Evolutionary conservation across 306 rosid species (phyloP), one percentile per base, ranked within the genome.

Genomic region (Pueraria montana): DNA sequence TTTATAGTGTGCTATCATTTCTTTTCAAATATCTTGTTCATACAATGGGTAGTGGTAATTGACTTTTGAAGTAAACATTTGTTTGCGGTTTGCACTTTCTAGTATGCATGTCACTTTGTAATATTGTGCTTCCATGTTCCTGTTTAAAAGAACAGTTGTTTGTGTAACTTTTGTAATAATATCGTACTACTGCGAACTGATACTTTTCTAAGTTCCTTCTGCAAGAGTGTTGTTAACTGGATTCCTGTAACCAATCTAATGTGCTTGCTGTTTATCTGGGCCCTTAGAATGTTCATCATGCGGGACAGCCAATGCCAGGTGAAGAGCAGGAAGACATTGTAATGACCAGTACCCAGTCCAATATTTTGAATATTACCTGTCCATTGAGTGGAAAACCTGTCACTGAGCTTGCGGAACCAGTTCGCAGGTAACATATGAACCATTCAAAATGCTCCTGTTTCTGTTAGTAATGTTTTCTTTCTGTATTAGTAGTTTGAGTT

Each of bases 251-350:
- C 38, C 20, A 43, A 67, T 74, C 83, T 87, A 76, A 75, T 46
- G 40, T 75, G 20, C 45, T 68, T 63, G n/a, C 42, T 76, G 58
- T 89, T 70, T 83, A 48, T 73, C 55, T 79, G 59, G 85, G 87
- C 58, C 83, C 84, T 87, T 86, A 96, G 99, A 93, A 91, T 45
- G 98, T 96, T 84, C 97, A 94, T 91, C 97, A 96, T 61, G 50
- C 52, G 16, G 99, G 99, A 61, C 92, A 94, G 62, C 94, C 94
- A 65, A 92, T 96, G 96, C 96, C 96, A 23, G 99, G 96, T 61
- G 99, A 96, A 46, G 99, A 94, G 84, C 91, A 84, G 84, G 99
- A 96, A 82, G 99, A 96, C 67, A 86, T 96, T 74, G 88, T 94
- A 73, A 94, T 96, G 98, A 96, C 98, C 67, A 88, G 90, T 80